Conservation (phyloP, 2,329 filamentous ascomycete species). For the Cladosporium sphaerospermum region DNA sequence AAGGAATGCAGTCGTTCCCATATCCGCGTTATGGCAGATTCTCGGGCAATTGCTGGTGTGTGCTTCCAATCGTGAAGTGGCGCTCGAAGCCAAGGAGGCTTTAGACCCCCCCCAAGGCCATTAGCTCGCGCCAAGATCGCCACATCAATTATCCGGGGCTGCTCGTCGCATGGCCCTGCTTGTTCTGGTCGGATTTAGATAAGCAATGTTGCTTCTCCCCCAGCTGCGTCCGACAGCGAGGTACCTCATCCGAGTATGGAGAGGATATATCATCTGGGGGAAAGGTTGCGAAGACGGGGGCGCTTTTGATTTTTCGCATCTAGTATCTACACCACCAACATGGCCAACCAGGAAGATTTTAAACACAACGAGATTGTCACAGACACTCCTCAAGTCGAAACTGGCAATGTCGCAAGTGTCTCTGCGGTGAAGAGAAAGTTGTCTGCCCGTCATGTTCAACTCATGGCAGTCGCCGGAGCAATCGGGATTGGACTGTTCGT, state of each 20-base stretch:
- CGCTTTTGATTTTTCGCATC: neutral
- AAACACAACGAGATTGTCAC: neutral
- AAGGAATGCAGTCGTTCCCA: too few relatives aligned
- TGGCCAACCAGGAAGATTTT: neutral
- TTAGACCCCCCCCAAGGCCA: neutral
- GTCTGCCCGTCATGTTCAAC: constrained; percentile 15
- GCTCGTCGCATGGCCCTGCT: neutral
- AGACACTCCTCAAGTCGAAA: neutral
- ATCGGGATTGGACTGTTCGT: constrained; percentile 20
- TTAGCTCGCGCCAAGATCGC: neutral
- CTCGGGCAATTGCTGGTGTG: too few relatives aligned
- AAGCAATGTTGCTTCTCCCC: neutral
- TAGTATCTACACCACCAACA: neutral
- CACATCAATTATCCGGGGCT: neutral
- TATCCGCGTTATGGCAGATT: too few relatives aligned
- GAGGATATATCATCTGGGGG: neutral
- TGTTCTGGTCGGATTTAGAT: neutral
- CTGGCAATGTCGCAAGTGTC: neutral
- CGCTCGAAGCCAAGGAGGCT: neutral
- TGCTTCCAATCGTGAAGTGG: too few relatives aligned
- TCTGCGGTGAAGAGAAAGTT: constrained; percentile 1
- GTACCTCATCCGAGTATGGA: neutral
- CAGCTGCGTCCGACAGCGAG: neutral
- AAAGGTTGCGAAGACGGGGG: neutral
- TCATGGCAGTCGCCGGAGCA: constrained; percentile 17